A percentile compares a stretch with the other conserved stretches of the same genome.
phyloP scores from a whole-genome alignment of 495 filamentous ascomycete species.

The Chlorociboria aeruginascens region DNA sequence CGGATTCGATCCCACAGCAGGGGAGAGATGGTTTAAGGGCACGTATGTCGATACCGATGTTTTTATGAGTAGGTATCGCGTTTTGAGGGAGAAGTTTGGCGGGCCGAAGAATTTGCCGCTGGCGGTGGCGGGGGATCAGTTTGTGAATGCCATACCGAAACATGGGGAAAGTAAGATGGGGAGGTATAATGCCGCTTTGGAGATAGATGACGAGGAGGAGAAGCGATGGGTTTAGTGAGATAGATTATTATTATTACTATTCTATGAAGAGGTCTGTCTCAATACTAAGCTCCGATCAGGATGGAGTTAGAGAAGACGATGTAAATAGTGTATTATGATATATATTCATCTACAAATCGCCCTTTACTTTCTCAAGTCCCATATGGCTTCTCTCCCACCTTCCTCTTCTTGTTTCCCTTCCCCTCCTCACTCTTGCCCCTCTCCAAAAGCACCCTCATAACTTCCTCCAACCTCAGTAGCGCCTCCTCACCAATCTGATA shows the following conservation, averaged over 20 bases:
- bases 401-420: not conserved
- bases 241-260: no score
- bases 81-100: slow-evolving; percentile 19
- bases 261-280: no score
- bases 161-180: no score
- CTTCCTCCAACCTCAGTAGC: slow-evolving; percentile 31
- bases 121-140: not conserved
- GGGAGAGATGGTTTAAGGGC: slow-evolving; percentile 71
- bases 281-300: no score
- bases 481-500: slow-evolving; percentile 49
- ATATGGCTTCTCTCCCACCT: slow-evolving; percentile 14
- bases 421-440: slow-evolving; percentile 2
- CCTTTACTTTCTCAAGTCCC: not conserved
- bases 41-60: slow-evolving; percentile 69
- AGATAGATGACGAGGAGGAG: no score
- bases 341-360: not conserved
- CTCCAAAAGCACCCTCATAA: slow-evolving; percentile 32
- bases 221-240: no score
- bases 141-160: not conserved
- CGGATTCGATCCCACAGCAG: slow-evolving; percentile 47
- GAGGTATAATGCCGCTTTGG: no score
- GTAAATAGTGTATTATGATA: not conserved
- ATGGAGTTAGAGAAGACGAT: not conserved
- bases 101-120: not conserved
- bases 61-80: slow-evolving; percentile 38